phyloP scores from a whole-genome alignment of 495 filamentous ascomycete species.

The Penicillium samsonianum region DNA sequence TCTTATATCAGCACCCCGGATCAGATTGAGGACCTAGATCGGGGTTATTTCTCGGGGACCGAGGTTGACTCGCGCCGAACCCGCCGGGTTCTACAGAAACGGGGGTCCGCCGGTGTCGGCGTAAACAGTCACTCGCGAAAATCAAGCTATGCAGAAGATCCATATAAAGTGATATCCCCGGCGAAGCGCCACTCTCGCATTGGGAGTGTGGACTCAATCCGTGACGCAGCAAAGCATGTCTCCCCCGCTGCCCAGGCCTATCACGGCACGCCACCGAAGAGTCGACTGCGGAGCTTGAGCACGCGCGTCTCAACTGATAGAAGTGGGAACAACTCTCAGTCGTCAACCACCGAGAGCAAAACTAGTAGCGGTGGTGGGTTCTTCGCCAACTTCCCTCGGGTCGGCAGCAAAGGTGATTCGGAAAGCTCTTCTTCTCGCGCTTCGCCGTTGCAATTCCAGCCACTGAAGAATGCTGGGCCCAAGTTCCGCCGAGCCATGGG shows the following conservation, averaged over 20 bases:
- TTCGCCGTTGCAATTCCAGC: conserved; percentile 46
- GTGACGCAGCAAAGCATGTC: conserved; percentile 41
- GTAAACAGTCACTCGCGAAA: conserved; percentile 57
- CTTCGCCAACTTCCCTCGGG: conserved; percentile 49
- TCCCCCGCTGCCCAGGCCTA: conserved; percentile 58
- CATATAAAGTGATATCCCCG: conserved; percentile 48
- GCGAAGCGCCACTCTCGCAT: conserved; percentile 75
- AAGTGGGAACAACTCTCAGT: conserved; percentile 43
- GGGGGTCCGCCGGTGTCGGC: conserved; percentile 55
- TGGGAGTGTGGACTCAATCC: conserved; percentile 66
- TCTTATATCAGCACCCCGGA: conserved; percentile 30
- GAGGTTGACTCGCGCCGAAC: conserved; percentile 72
- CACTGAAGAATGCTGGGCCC: conserved; percentile 44
- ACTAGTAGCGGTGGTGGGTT: conserved; percentile 35
- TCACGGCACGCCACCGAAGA: conserved; percentile 50
- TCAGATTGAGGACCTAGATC: conserved; percentile 64
- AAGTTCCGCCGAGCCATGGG: conserved; percentile 59
- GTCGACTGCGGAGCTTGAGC: conserved; percentile 50
- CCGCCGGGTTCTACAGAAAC: conserved; percentile 80
- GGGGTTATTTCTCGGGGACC: conserved; percentile 91
- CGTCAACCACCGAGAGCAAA: conserved; percentile 45
- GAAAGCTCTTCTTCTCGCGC: conserved; percentile 54
- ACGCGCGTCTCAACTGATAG: conserved; percentile 34
- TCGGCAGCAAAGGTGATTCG: conserved; percentile 44
- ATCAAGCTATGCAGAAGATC: conserved; percentile 73